These are phyloP conservation scores for Bipolaris victoriae DNA, from an alignment of 2,329 filamentous ascomycete genomes.

Conservation along the genomic window DNA sequence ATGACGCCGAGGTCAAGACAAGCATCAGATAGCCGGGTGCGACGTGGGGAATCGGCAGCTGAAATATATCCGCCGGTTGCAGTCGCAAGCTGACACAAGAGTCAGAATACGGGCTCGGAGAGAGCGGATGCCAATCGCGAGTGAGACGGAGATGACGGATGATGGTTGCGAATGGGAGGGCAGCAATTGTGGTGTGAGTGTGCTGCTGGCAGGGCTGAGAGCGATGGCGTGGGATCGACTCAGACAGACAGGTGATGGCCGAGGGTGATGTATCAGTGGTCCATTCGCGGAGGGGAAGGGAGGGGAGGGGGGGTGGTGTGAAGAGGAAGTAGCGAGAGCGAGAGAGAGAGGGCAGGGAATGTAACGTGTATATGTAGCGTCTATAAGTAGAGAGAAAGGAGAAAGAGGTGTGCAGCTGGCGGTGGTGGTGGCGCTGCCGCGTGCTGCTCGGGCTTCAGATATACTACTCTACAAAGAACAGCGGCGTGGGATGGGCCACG, in stretches of 20 bases:
- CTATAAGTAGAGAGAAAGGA: background rate
- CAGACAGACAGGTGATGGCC: background rate
- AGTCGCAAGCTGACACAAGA: conserved; percentile 7
- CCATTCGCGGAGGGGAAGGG: background rate
- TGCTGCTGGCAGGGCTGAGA: conserved; percentile 1
- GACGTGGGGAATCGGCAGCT: background rate
- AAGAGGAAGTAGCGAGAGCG: background rate
- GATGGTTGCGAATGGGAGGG: conserved; percentile 7
- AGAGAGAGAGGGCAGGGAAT: background rate
- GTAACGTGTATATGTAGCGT: background rate
- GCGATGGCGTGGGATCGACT: conserved; percentile 4
- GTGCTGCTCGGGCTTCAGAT: conserved; percentile 1
- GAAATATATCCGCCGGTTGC: conserved; percentile 1
- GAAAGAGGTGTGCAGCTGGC: background rate
- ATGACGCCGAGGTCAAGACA: conserved; percentile 14
- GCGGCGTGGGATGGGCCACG: conserved; percentile 27
- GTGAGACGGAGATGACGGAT: background rate
- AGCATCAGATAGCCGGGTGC: conserved; percentile 2
- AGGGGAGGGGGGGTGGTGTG: background rate
- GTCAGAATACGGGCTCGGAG: background rate
- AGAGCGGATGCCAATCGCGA: background rate
- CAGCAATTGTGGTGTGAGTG: background rate
- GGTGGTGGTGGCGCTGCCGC: background rate
- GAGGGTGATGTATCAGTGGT: background rate
- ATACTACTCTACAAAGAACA: conserved; percentile 6